These are phyloP conservation scores for Fusarium begoniae DNA, from an alignment of 2,329 filamentous ascomycete species.

Conservation along the genomic window DNA sequence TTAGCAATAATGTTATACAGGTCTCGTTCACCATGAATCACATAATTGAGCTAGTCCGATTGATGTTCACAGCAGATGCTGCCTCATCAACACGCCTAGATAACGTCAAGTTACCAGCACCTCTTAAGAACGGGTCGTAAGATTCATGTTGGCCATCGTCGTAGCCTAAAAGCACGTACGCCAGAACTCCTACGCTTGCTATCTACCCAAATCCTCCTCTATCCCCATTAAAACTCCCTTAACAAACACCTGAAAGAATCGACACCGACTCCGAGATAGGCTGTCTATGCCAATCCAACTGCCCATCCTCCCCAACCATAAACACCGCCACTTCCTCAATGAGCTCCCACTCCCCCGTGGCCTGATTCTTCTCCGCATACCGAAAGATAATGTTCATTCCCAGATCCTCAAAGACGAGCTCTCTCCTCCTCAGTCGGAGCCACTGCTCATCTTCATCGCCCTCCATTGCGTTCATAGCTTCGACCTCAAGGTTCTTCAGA, in stretches of 20 bases:
- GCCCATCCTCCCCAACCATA: slow-evolving; percentile 43
- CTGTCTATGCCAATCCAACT: slow-evolving; percentile 48
- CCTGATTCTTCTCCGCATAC: slow-evolving; percentile 45
- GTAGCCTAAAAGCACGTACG: slow-evolving; percentile 16
- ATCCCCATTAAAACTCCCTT: background rate
- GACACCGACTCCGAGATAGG: slow-evolving; percentile 48
- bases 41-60: too few species aligned
- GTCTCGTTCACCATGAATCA: fast-evolving
- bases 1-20: fast-evolving
- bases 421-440: slow-evolving; percentile 50
- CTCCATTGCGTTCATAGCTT: slow-evolving; percentile 45
- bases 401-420: slow-evolving; percentile 52
- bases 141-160: background rate
- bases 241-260: slow-evolving; percentile 40
- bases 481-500: slow-evolving; percentile 49
- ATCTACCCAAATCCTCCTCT: background rate
- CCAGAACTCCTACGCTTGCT: slow-evolving; percentile 23
- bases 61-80: background rate
- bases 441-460: slow-evolving; percentile 50
- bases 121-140: background rate
- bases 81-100: background rate
- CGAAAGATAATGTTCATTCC: slow-evolving; percentile 51
- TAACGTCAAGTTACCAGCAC: background rate
- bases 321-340: slow-evolving; percentile 51
- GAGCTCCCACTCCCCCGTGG: slow-evolving; percentile 48